phyloP scores from a whole-genome alignment of 495 filamentous ascomycete species.

The Cudoniella acicularis region DNA sequence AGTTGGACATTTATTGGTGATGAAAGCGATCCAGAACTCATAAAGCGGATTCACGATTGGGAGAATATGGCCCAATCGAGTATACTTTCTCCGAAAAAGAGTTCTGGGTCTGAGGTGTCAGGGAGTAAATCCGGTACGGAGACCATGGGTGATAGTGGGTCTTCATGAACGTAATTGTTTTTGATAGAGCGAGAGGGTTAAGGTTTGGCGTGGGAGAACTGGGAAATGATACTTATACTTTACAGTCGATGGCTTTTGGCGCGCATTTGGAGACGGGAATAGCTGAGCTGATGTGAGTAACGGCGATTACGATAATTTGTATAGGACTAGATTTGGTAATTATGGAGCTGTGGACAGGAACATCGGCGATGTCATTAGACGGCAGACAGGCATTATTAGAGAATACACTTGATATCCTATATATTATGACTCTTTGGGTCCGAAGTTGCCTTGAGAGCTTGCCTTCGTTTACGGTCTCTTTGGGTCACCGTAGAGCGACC shows the following conservation, averaged over 20 bases:
- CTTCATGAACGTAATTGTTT: background rate
- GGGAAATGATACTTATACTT: background rate
- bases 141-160: background rate
- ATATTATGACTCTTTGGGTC: too few species aligned
- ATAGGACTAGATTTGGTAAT: background rate
- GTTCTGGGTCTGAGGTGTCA: background rate
- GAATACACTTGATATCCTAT: background rate
- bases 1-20: constrained; percentile 75
- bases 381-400: background rate
- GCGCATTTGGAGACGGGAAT: background rate
- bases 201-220: background rate
- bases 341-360: too few species aligned
- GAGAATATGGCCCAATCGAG: constrained; percentile 16
- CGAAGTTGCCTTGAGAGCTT: too few species aligned
- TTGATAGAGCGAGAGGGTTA: background rate
- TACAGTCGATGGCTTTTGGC: background rate
- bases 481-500: too few species aligned
- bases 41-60: constrained; percentile 20
- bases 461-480: too few species aligned
- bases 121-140: constrained; percentile 1
- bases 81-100: background rate
- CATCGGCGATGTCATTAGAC: background rate
- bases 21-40: constrained; percentile 37
- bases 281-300: background rate
- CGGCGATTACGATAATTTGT: background rate